Conservation (phyloP, 495 filamentous ascomycete species). For the Talaromyces borbonicus region DNA sequence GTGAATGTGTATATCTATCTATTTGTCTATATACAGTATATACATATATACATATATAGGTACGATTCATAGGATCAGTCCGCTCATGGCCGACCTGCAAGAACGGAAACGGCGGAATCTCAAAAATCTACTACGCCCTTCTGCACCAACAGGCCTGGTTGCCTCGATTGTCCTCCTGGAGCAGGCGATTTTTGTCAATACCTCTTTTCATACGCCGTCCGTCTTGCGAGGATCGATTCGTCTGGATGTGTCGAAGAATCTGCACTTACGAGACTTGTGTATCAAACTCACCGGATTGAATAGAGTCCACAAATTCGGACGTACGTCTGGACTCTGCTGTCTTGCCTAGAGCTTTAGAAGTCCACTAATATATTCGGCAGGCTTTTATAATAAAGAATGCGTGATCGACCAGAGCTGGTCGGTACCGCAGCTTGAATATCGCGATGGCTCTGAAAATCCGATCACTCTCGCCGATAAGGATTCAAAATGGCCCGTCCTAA, state of each 20-base stretch:
- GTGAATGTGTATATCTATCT: no score
- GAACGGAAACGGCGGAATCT: not conserved
- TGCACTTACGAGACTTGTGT: slow-evolving; percentile 1
- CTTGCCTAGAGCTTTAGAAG: not conserved
- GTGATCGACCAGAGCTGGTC: slow-evolving; percentile 3
- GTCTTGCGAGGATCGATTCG: slow-evolving; percentile 3
- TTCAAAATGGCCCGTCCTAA: not conserved
- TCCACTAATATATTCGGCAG: not conserved
- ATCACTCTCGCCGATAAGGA: not conserved
- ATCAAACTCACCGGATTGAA: slow-evolving; percentile 2
- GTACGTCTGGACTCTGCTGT: not conserved
- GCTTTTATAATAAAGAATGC: not conserved
- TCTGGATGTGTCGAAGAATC: not conserved
- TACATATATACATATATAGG: no score
- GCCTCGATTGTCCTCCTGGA: slow-evolving; percentile 1
- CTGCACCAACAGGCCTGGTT: not conserved
- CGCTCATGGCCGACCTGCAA: not conserved
- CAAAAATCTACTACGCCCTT: not conserved
- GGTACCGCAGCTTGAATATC: not conserved
- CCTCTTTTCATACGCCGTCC: not conserved
- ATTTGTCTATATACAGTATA: no score
- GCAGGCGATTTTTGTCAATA: slow-evolving; percentile 4
- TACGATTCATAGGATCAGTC: no score
- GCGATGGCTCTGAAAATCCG: not conserved
- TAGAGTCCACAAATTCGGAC: not conserved